These are phyloP conservation scores for Coniochaeta sp. DNA, from an alignment of 2,329 filamentous ascomycete genomes.

Conservation along the genomic window DNA sequence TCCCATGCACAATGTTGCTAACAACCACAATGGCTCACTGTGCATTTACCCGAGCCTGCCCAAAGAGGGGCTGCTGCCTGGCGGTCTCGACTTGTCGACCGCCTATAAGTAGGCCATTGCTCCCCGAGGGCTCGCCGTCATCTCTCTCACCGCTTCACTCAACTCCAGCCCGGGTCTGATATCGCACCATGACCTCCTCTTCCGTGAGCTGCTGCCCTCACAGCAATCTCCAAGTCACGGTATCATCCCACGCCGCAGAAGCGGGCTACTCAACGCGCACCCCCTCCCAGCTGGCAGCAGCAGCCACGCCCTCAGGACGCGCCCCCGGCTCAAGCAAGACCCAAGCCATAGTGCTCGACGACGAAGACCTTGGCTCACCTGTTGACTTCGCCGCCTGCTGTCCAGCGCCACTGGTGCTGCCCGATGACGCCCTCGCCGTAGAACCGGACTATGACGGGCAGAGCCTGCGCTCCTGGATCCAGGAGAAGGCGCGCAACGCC, in stretches of 20 bases:
- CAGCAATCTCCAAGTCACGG: neutral
- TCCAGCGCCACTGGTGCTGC: conserved; percentile 38
- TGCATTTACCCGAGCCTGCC: neutral
- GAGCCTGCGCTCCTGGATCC: conserved; percentile 42
- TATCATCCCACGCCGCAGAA: neutral
- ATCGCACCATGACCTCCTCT: neutral
- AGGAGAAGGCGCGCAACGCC: conserved; percentile 37
- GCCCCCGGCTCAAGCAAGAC: neutral
- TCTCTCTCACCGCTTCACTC: too few species aligned
- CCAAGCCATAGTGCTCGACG: neutral
- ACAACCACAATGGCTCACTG: neutral
- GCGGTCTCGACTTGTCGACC: neutral
- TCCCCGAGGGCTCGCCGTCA: neutral
- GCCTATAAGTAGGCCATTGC: neutral
- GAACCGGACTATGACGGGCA: conserved; percentile 46
- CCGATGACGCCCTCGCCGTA: conserved; percentile 49
- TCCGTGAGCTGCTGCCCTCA: neutral
- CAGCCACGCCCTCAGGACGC: neutral
- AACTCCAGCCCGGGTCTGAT: too few species aligned
- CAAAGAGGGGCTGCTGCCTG: neutral
- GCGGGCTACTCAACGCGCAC: neutral
- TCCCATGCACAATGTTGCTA: neutral
- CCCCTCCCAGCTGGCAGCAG: neutral
- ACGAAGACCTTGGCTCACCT: neutral
- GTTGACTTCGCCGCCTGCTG: neutral